Percentiles rank a stretch among this genome's conserved stretches.
Evolutionary conservation across 2,329 filamentous ascomycete genomes (phyloP).

Genomic region (Alternaria conjuncta): DNA sequence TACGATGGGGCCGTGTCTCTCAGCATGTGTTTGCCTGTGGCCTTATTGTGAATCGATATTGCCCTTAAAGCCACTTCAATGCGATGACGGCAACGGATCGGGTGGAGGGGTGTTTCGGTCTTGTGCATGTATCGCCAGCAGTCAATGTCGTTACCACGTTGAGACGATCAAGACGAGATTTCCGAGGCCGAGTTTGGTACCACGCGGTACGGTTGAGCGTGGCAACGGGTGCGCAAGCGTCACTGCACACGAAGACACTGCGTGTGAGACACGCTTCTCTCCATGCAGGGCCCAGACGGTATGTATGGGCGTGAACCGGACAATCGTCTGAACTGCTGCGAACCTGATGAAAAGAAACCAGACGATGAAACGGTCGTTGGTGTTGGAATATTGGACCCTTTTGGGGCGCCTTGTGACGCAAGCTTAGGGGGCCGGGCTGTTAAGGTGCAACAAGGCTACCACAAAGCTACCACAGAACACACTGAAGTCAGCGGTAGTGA

Average conservation of each 20-base stretch:
- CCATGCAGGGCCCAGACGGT: neutral
- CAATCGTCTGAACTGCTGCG: neutral
- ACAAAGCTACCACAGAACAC: neutral
- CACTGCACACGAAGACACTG: constrained; percentile 1
- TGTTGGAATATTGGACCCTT: neutral
- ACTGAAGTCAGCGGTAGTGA: neutral
- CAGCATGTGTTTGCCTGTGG: neutral
- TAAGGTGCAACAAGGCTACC: neutral
- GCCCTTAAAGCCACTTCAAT: neutral
- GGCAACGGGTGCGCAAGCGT: neutral
- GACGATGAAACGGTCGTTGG: constrained; percentile 4
- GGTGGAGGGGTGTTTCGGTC: neutral
- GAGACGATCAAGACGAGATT: constrained; percentile 3
- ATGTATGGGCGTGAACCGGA: neutral
- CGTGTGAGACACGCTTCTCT: neutral
- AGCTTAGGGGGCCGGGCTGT: neutral
- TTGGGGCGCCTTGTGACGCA: constrained; percentile 3
- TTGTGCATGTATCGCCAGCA: neutral
- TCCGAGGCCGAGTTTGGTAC: constrained; percentile 1
- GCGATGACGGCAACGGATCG: neutral
- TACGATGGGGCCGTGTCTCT: neutral
- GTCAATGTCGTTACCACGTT: neutral
- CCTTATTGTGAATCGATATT: neutral
- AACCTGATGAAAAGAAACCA: neutral
- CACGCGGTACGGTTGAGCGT: constrained; percentile 9